These are phyloP conservation scores for Cetraspora pellucida DNA, from an alignment of 192 early-diverging fungal genomes.

Conservation along the genomic window DNA sequence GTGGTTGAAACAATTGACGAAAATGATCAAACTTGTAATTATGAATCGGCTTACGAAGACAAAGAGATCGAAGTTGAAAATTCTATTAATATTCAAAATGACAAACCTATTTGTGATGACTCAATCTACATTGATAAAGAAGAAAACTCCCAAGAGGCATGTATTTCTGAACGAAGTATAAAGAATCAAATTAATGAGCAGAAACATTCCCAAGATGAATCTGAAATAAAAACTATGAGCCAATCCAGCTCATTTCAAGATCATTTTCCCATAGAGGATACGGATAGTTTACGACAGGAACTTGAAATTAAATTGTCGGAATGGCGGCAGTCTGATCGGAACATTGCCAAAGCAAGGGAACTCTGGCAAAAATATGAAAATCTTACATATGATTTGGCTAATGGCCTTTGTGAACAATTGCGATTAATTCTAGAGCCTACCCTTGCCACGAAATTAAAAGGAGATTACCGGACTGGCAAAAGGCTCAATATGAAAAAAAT, in stretches of 20 bases:
- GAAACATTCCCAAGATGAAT: slow-evolving; percentile 43
- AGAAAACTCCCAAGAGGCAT: slow-evolving; percentile 42
- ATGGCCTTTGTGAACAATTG: slow-evolving; percentile 91
- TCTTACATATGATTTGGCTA: slow-evolving; percentile 88
- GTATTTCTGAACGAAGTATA: slow-evolving; percentile 41
- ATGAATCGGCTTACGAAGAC: slow-evolving; percentile 42
- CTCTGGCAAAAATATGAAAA: slow-evolving; percentile 91
- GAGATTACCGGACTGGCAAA: slow-evolving; percentile 98
- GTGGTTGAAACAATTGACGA: slow-evolving; percentile 69
- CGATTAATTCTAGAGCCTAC: slow-evolving; percentile 97
- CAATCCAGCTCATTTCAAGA: slow-evolving; percentile 42
- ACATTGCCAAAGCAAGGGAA: slow-evolving; percentile 63
- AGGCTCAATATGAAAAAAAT: slow-evolving; percentile 99
- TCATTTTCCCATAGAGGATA: slow-evolving; percentile 55
- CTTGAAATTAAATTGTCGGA: slow-evolving; percentile 75
- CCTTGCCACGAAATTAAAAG: slow-evolving; percentile 91
- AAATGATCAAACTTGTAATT: slow-evolving; percentile 52
- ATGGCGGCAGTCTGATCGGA: slow-evolving; percentile 72
- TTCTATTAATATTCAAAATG: no score
- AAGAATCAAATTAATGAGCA: slow-evolving; percentile 35
- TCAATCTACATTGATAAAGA: slow-evolving; percentile 37
- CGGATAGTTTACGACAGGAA: slow-evolving; percentile 77
- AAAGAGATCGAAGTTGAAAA: slow-evolving; percentile 53
- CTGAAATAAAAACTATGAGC: slow-evolving; percentile 36
- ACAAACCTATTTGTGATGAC: no score